phyloP scores from a whole-genome alignment of 108 stramenopile species.

The Cyclotella choctawhatcheeana region DNA sequence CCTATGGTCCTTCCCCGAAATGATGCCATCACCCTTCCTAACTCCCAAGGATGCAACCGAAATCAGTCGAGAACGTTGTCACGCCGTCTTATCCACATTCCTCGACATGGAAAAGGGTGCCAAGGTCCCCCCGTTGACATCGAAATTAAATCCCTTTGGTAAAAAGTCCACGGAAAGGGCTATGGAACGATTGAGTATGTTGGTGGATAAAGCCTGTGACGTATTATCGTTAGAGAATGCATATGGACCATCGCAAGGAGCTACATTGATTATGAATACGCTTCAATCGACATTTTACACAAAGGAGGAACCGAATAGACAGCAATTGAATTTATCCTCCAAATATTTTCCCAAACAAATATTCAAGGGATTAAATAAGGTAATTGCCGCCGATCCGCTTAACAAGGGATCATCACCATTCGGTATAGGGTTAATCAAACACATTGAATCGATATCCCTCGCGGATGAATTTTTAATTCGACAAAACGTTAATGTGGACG shows the following conservation, averaged over 20 bases:
- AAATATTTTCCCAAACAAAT: conserved; percentile 61
- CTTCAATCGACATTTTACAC: conserved; percentile 46
- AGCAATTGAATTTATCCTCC: conserved; percentile 12
- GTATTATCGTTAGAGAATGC: conserved; percentile 22
- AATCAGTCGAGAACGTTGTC: conserved; percentile 66
- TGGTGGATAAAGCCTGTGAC: conserved; percentile 18
- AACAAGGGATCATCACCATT: conserved; percentile 65
- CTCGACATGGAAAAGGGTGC: conserved; percentile 69
- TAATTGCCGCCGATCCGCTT: conserved; percentile 53
- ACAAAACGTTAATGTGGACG: conserved; percentile 61
- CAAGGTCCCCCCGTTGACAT: conserved; percentile 58
- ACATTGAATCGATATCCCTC: conserved; percentile 56
- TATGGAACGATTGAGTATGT: conserved; percentile 44
- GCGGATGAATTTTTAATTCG: conserved; percentile 73
- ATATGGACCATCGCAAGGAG: conserved; percentile 32
- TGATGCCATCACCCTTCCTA: conserved; percentile 78
- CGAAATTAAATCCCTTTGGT: conserved; percentile 87
- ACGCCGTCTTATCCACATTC: conserved; percentile 72
- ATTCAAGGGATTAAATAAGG: conserved; percentile 60
- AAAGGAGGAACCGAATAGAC: conserved; percentile 22
- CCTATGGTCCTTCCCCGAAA: conserved; percentile 80
- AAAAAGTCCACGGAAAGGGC: conserved; percentile 44
- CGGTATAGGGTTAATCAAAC: conserved; percentile 62
- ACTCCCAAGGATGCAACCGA: conserved; percentile 53
- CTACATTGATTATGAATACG: no score